These are phyloP conservation scores for Leccinum longicurvipes DNA, from an alignment of 768 basidiomycete genomes.

Conservation along the genomic window DNA sequence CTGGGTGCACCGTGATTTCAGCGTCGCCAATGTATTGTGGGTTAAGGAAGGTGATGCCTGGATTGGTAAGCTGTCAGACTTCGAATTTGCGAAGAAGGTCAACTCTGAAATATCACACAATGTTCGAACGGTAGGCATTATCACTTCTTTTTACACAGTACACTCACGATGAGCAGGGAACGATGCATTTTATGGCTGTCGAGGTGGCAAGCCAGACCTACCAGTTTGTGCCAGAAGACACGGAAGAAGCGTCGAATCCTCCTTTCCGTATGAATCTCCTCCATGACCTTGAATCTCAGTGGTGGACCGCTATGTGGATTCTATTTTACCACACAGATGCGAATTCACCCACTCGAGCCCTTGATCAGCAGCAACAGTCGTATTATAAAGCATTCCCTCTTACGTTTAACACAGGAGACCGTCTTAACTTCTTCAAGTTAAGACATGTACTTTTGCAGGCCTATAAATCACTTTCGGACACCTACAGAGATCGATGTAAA, in stretches of 20 bases:
- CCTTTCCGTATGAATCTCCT: slow-evolving; percentile 15
- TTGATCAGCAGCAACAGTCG: no score
- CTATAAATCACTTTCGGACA: no score
- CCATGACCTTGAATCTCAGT: slow-evolving; percentile 13
- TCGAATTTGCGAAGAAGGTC: slow-evolving; percentile 11
- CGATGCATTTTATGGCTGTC: slow-evolving; percentile 1
- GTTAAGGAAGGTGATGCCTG: no score
- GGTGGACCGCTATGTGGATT: slow-evolving; percentile 11
- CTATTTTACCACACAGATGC: slow-evolving; percentile 2
- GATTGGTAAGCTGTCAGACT: slow-evolving; percentile 12
- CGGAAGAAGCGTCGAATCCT: background rate
- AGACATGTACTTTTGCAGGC: no score
- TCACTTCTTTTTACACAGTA: no score
- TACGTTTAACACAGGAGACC: no score
- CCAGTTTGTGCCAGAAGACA: background rate
- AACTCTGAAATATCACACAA: background rate
- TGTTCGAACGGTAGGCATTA: slow-evolving; percentile 12
- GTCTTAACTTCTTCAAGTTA: no score
- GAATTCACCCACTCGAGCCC: no score
- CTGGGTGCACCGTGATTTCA: slow-evolving; percentile 9
- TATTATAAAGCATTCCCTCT: no score
- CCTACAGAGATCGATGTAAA: no score
- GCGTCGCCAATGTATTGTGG: slow-evolving; percentile 3
- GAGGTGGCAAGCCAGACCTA: slow-evolving; percentile 1
- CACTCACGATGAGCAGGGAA: background rate